Base-by-base conservation (phyloP, 2,329 filamentous ascomycete species). In the Cucurbitaria berberidis region DNA sequence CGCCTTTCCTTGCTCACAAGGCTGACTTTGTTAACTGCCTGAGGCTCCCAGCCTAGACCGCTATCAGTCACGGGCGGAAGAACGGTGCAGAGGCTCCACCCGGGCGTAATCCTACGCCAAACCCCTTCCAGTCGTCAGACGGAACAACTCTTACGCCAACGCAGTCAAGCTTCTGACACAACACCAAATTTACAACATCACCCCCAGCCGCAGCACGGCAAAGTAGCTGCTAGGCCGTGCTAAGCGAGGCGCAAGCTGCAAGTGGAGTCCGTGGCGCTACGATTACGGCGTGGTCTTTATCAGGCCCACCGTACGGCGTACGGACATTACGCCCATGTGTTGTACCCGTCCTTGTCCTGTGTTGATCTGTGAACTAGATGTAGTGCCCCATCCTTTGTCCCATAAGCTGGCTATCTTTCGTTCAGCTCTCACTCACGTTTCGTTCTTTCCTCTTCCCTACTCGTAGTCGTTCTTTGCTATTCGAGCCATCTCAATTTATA, bases 91-190 rank as follows among this genome's bases (percentile, higher is more conserved):
- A 40, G 46, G 44, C 45, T 43, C 42, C 46, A 35, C 48, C 35
- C 24, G 54, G 59, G 41, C 49, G 54, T 51, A 55, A 51, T 55
- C 55, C 54, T 57, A 52, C 57, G 46, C 60, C 53, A 57, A 54
- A 45, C 53, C 50, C 18, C 41, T 46, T 61, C 44, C 29, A 58
- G 57, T 38, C 52, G 47, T 30, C 29, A 32, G 27, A 46, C 21
- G 38, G 38, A 46, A 48, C 24, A 47, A 32, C 43, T 51, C 57
- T 54, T 53, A 55, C 57, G 43, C 45, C 48, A 50, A 53, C 39
- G 43, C 43, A 47, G 30, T 39, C 36, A 67, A 61, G 62, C 60
- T 57, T 64, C 55, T 60, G 42, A 55, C 55, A 45, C 49, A 44
- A 48, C 27, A 59, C 59, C 51, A 57, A 60, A 52, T 53, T 56